Evolutionary conservation across 164 flowering plant species (phyloP), one percentile per base, ranked within the genome.

Genomic region (Taxillus chinensis): DNA sequence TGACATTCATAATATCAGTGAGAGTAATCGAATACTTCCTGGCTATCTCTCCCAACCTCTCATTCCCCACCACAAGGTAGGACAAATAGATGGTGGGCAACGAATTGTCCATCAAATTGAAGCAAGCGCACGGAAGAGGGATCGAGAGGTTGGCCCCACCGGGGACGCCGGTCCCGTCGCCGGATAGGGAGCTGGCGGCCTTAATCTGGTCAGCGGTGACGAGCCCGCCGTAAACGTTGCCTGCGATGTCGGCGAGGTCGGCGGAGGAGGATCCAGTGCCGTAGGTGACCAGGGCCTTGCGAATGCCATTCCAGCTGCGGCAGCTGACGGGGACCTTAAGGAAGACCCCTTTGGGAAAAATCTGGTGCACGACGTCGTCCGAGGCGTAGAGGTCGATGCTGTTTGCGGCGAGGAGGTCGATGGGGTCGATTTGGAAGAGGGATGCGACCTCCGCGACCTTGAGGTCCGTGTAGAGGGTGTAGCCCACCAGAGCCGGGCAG

Each of bases 51-150:
- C 77, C 60, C 65, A 93, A 70, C 0, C 87, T 72, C 58, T 90
- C 99, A 56, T 73, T 81, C 3, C 62, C 73, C 59, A 53, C 64
- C 62, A 90, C 97, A 39, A 93, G 95, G 68, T 93, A 93, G 1
- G 91, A 82, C 72, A 93, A 65, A 68, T 89, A 93, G 12, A 89
- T 72, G 3, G 95, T 86, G 0, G 96, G 96, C 68, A 89, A 53
- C 27, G 56, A 57, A 67, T 90, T 86, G 64, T 93, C 97, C 2
- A 83, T 79, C 5, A 77, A 75, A 56, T 90, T 89, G 68, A 93
- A 93, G 65, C 99, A 93, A 61, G 95, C 78, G 71, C 99, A 93
- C 0, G 99, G 97, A 41, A 93, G 70, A 2, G 99, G 97, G 43
- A 93, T 83, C 7, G 67, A 68, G 10, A 93, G 81, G 10, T 55